phyloP scores from a whole-genome alignment of 805 yeast genomes.

The Yarrowia alimentaria region DNA sequence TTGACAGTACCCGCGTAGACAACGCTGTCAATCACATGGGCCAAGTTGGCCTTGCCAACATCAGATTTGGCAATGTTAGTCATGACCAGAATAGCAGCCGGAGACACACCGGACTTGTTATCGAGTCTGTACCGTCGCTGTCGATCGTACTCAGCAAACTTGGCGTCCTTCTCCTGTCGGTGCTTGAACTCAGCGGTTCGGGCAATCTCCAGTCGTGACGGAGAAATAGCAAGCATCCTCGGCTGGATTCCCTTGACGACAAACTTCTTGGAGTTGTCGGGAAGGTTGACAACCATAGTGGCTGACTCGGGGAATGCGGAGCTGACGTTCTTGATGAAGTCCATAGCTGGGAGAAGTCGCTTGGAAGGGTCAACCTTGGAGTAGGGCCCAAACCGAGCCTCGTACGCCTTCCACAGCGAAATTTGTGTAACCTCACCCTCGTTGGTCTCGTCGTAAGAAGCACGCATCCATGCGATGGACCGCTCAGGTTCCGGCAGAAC shows the following conservation, averaged over 20 bases:
- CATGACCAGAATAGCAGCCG: slow-evolving; percentile 27
- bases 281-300: slow-evolving; percentile 82
- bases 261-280: slow-evolving; percentile 70
- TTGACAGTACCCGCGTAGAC: slow-evolving; percentile 23
- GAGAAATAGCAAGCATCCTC: too few species aligned
- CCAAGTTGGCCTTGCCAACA: slow-evolving; percentile 4
- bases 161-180: slow-evolving; percentile 10
- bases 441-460: slow-evolving; percentile 76
- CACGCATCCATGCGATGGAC: slow-evolving; percentile 92
- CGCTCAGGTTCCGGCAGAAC: slow-evolving; percentile 78
- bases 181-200: slow-evolving; percentile 21
- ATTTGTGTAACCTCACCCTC: slow-evolving; percentile 92
- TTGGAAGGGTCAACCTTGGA: slow-evolving; percentile 49
- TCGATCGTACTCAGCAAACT: slow-evolving; percentile 11
- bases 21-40: slow-evolving; percentile 8
- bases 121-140: slow-evolving; percentile 23
- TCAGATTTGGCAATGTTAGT: slow-evolving; percentile 25
- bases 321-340: slow-evolving; percentile 90
- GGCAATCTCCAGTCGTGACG: slow-evolving; percentile 30
- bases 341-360: slow-evolving; percentile 86
- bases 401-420: slow-evolving; percentile 93
- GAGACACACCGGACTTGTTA: slow-evolving; percentile 25
- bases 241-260: slow-evolving; percentile 95
- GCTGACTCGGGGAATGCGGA: slow-evolving; percentile 83
- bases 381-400: slow-evolving; percentile 71